Percentiles rank a stretch among this genome's conserved stretches.
Conservation (phyloP, 257 asterid species). For the Jacaranda mimosifolia region DNA sequence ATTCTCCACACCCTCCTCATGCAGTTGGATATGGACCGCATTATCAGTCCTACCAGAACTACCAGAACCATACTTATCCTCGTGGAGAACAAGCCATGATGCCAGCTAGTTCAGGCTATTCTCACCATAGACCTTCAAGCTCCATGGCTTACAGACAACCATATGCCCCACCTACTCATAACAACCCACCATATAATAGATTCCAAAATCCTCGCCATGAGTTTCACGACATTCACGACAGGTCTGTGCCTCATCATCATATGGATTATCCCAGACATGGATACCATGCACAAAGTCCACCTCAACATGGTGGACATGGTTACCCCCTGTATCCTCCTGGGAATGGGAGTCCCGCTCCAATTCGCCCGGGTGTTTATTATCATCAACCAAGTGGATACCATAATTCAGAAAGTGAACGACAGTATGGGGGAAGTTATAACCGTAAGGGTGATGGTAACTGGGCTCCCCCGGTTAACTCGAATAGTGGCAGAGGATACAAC, state of each 20-base stretch:
- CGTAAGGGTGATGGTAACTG: constrained; percentile 39
- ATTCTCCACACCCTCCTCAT: constrained; percentile 50
- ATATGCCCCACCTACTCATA: constrained; percentile 47
- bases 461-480: constrained; percentile 49
- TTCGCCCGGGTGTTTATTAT: constrained; percentile 44
- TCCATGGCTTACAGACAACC: constrained; percentile 53
- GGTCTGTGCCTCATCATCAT: constrained; percentile 40
- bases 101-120: constrained; percentile 48
- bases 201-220: constrained; percentile 47
- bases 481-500: constrained; percentile 58
- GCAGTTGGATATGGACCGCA: constrained; percentile 48
- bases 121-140: constrained; percentile 55
- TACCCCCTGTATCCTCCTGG: constrained; percentile 53
- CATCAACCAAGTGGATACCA: constrained; percentile 54
- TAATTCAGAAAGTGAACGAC: constrained; percentile 43
- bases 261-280: constrained; percentile 58
- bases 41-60: constrained; percentile 42
- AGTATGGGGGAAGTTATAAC: constrained; percentile 47
- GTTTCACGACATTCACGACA: constrained; percentile 6
- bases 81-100: constrained; percentile 42
- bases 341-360: constrained; percentile 43
- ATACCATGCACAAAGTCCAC: constrained; percentile 50
- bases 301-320: constrained; percentile 50
- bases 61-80: constrained; percentile 49
- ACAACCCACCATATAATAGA: constrained; percentile 48